Conservation (phyloP, 768 basidiomycete species). For the Pluteus cervinus region DNA sequence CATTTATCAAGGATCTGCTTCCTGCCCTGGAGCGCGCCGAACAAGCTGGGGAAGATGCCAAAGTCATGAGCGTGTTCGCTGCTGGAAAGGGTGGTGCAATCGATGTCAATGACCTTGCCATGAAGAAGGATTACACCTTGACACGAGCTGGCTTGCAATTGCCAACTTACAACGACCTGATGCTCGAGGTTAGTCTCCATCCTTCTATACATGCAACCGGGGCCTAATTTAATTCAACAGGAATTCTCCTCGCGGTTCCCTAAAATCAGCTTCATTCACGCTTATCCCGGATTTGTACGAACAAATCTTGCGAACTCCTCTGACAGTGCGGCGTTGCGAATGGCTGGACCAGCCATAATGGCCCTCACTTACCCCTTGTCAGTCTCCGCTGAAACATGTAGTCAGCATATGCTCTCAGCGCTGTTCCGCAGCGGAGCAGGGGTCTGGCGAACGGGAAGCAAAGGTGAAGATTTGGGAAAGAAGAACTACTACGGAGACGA, state of each 20-base stretch:
- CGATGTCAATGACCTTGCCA: conserved; percentile 41
- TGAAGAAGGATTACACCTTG: conserved; percentile 40
- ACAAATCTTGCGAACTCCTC: conserved; percentile 22
- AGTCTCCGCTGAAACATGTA: conserved; percentile 20
- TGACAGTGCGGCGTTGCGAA: conserved; percentile 17
- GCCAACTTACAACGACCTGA: conserved; percentile 47
- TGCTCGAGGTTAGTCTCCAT: conserved; percentile 36
- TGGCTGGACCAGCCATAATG: conserved; percentile 12
- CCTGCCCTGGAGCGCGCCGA: conserved; percentile 28
- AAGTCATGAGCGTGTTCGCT: conserved; percentile 41
- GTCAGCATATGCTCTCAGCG: conserved; percentile 24
- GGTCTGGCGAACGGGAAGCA: conserved; percentile 2
- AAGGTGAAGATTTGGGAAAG: not conserved
- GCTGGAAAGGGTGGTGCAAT: conserved; percentile 26
- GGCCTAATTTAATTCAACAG: conserved; percentile 13
- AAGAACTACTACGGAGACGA: conserved; percentile 3
- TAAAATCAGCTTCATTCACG: conserved; percentile 28
- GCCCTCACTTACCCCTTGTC: conserved; percentile 19
- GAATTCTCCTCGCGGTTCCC: conserved; percentile 24
- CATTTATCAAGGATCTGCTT: conserved; percentile 30
- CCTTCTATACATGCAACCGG: not conserved
- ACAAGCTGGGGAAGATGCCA: conserved; percentile 24
- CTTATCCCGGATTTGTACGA: conserved; percentile 30
- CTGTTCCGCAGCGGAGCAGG: not conserved
- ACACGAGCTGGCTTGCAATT: conserved; percentile 24